Evolutionary conservation across 176 grass and related monocot species (phyloP), one percentile per base, ranked within the genome.

Genomic region (Bolboschoenus planiculmis): DNA sequence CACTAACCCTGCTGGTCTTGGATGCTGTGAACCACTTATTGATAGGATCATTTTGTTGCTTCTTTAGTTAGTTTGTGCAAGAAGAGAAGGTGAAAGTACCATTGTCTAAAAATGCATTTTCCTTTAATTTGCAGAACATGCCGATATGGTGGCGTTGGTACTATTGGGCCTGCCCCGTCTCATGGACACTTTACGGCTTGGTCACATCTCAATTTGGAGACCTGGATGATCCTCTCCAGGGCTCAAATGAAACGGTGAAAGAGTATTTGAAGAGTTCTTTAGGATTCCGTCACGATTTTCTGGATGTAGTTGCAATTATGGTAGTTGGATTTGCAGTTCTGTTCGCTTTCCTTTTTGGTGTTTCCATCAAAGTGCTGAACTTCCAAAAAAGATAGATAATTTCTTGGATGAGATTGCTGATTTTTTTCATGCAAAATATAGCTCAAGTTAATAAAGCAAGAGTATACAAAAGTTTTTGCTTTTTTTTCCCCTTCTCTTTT

Each of bases 321-420:
- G 27, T 27, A 10, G 59, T 62, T 62, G 59, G 59, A 62, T 62
- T 62, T 62, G 59, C 59, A 4, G 26, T 62, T 62, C 59, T 62
- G 4, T 62, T 62, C 59, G 59, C 59, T 13, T 62, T 62, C 59
- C 59, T 31, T 2, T 62, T 62, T 29, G 59, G 59, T 62, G 59
- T 62, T 13, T 62, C 59, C 9, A 62, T 62, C 59, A 62, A 62
- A 62, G 27, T 62, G 59, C 59, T 62, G 26, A 62, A 62, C 27
- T 62, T 62, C 59, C 59, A 62, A 62, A 62, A 29, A 62, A 62
- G 59, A 62, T 62, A 62, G 59, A 62, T 60, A 62, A 60, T 29
- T 60, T 29, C 7, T 3, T 60, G 26, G 57, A 29, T 26, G 57
- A 60, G 24, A 58, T 58, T n/a, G 20, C 23, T n/a, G 26, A 29